Percentiles rank a stretch among this genome's conserved stretches.
These are phyloP conservation scores for Solanum sejunctum DNA, from an alignment of 257 asterid species.

Conservation along the genomic window DNA sequence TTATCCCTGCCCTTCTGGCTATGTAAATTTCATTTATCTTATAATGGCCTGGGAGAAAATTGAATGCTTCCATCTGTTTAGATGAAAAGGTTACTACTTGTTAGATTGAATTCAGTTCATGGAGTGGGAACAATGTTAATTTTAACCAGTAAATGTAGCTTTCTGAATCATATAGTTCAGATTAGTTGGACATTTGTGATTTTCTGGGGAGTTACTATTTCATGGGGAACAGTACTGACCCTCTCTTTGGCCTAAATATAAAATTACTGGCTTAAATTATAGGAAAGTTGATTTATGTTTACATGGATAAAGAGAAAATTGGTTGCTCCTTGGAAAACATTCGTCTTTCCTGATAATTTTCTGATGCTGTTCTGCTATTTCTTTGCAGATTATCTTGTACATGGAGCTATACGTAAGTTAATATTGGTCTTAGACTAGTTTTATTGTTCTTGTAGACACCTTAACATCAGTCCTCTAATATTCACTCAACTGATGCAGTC, in stretches of 20 bases:
- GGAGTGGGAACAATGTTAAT: neutral
- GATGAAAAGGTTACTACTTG: neutral
- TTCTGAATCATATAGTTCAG: neutral
- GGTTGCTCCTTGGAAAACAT: neutral
- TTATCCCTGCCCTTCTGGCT: neutral
- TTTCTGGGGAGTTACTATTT: neutral
- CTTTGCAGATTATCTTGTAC: slow-evolving; percentile 64
- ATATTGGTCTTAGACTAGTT: neutral
- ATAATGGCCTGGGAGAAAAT: neutral
- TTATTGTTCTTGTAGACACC: neutral
- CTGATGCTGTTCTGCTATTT: neutral
- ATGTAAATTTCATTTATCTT: neutral
- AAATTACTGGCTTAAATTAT: neutral
- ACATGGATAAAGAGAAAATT: neutral
- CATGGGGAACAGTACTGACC: neutral
- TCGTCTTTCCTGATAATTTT: neutral
- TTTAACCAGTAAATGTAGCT: neutral
- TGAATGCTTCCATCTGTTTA: neutral
- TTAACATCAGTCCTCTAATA: neutral
- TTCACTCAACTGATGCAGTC: slow-evolving; percentile 31
- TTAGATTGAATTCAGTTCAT: neutral
- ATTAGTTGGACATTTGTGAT: neutral
- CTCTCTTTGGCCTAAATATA: neutral
- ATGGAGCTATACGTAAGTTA: slow-evolving; percentile 71
- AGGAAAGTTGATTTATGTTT: neutral